Evolutionary conservation across 495 filamentous ascomycete species (phyloP).

Genomic region (Annulohypoxylon bovei): DNA sequence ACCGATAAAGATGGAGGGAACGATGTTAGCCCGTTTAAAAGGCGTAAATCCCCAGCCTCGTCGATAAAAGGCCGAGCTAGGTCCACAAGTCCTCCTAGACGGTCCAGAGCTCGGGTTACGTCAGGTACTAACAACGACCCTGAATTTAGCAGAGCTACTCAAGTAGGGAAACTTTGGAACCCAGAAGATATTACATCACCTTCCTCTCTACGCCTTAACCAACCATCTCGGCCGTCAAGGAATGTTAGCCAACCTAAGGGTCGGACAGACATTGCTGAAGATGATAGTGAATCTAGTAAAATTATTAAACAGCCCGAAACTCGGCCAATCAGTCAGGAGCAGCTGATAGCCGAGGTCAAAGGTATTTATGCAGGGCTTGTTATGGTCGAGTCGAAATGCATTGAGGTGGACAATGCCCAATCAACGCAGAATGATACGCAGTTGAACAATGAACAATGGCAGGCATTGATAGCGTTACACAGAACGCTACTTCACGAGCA

Average conservation of each 20-base stretch:
- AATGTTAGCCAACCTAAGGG: slow-evolving; percentile 12
- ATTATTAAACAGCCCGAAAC: slow-evolving; percentile 56
- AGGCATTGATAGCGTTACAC: slow-evolving; percentile 75
- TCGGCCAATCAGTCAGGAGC: slow-evolving; percentile 70
- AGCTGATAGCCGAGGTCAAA: slow-evolving; percentile 70
- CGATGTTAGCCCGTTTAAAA: slow-evolving; percentile 30
- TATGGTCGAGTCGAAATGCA: slow-evolving; percentile 79
- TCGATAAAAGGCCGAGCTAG: slow-evolving; percentile 20
- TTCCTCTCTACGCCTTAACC: slow-evolving; percentile 32
- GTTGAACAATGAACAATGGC: slow-evolving; percentile 70
- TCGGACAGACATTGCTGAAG: slow-evolving; percentile 29
- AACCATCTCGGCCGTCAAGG: slow-evolving; percentile 18
- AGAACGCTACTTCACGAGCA: slow-evolving; percentile 78
- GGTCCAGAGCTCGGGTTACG: slow-evolving; percentile 40
- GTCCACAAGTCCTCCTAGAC: slow-evolving; percentile 35
- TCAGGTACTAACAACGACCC: slow-evolving; percentile 31
- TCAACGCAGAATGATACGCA: slow-evolving; percentile 52
- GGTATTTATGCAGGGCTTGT: slow-evolving; percentile 76
- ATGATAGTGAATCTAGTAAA: slow-evolving; percentile 28
- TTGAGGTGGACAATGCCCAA: slow-evolving; percentile 72
- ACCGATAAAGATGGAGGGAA: slow-evolving; percentile 11
- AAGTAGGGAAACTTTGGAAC: slow-evolving; percentile 50
- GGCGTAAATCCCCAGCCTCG: slow-evolving; percentile 37
- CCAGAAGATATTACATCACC: slow-evolving; percentile 42
- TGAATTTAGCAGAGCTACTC: slow-evolving; percentile 46